Evolutionary conservation across 768 basidiomycete species (phyloP).

Genomic region (Hygrocybe punicea): DNA sequence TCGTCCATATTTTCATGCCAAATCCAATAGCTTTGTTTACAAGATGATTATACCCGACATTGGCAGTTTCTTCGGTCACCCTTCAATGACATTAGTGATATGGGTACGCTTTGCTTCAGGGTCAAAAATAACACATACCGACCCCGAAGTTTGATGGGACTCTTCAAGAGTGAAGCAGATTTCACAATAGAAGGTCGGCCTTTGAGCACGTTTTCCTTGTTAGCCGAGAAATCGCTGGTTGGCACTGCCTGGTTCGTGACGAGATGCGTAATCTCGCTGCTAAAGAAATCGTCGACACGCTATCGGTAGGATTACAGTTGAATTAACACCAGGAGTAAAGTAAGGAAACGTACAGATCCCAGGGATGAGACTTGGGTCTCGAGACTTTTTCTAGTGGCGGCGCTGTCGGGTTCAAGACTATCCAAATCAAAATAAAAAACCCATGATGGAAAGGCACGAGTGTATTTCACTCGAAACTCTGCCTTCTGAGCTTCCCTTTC

Average conservation of each 20-base stretch:
- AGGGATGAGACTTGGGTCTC: constrained; percentile 59
- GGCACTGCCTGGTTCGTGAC: constrained; percentile 59
- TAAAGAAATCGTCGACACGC: constrained; percentile 88
- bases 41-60: constrained; percentile 42
- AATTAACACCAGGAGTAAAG: constrained; percentile 2
- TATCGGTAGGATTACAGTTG: constrained; percentile 30
- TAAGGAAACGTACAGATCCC: constrained; percentile 65
- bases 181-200: constrained; percentile 21
- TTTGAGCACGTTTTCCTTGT: constrained; percentile 67
- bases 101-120: constrained; percentile 5
- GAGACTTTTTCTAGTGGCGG: constrained; percentile 41
- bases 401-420: constrained; percentile 41
- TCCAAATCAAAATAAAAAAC: constrained; percentile 80
- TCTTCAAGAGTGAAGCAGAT: constrained; percentile 43
- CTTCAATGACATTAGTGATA: constrained; percentile 13
- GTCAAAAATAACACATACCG: constrained; percentile 42
- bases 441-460: constrained; percentile 77
- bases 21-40: constrained; percentile 64
- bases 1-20: constrained; percentile 85
- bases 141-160: constrained; percentile 61
- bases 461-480: constrained; percentile 83
- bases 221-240: constrained; percentile 35
- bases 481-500: constrained; percentile 56
- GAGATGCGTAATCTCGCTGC: constrained; percentile 80
- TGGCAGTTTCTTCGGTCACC: constrained; percentile 11